Evolutionary conservation across 2,329 filamentous ascomycete species (phyloP).

Genomic region (Arthrobotrys sphaeroides): DNA sequence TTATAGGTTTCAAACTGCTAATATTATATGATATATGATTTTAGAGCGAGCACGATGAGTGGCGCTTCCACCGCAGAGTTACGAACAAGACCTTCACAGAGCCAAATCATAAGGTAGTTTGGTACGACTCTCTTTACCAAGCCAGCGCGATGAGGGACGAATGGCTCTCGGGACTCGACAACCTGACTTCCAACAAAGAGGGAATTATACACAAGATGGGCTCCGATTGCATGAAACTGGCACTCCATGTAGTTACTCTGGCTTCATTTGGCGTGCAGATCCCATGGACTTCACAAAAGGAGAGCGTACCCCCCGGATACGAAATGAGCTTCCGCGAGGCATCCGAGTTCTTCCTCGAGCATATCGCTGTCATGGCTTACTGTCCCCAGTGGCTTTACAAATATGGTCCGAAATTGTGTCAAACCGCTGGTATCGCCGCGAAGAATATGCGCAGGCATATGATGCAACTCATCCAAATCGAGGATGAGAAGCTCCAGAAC

Average conservation of each 20-base stretch:
- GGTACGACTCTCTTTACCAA: constrained; percentile 18
- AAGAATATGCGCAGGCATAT: constrained; percentile 23
- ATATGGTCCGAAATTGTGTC: constrained; percentile 15
- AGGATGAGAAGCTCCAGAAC: constrained; percentile 24
- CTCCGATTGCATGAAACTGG: constrained; percentile 18
- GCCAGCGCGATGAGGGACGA: constrained; percentile 21
- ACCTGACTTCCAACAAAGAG: constrained; percentile 13
- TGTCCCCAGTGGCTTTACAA: constrained; percentile 26
- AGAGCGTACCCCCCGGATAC: background rate
- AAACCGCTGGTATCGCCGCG: constrained; percentile 4
- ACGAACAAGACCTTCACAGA: constrained; percentile 20
- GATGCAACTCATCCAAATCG: constrained; percentile 15
- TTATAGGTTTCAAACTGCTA: background rate
- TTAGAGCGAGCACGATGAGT: constrained; percentile 23
- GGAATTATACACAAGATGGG: constrained; percentile 20
- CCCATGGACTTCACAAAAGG: constrained; percentile 17
- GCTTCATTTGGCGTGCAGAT: constrained; percentile 25
- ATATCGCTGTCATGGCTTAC: constrained; percentile 12
- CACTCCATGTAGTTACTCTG: constrained; percentile 19
- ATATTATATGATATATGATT: background rate
- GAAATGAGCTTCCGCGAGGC: constrained; percentile 25
- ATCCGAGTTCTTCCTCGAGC: constrained; percentile 19
- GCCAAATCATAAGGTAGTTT: constrained; percentile 16
- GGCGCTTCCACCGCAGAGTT: constrained; percentile 18
- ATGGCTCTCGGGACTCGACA: constrained; percentile 9